Base-by-base conservation (phyloP, 2,329 filamentous ascomycete genomes). In the Monilinia vaccinii-corymbosi region DNA sequence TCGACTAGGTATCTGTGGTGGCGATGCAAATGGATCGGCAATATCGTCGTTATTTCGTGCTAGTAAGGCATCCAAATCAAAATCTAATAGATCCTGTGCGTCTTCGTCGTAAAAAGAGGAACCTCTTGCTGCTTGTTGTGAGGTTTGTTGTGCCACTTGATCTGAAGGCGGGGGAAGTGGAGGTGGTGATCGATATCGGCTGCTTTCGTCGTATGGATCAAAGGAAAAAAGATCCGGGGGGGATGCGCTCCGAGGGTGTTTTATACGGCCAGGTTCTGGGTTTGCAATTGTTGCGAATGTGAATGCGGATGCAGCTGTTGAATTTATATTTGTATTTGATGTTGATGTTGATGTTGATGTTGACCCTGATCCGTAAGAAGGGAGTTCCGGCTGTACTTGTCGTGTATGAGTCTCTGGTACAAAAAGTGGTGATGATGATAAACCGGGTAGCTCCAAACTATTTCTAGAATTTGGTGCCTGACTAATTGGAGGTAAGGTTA, bases 401-500 rank as follows among this genome's bases (percentile, higher is more conserved):
- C 21, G 47, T 23, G 21, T 18, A 14, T 28, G 56, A n/a, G 47
- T 21, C n/a, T 47, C 56, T 28, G 47, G 49, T n/a, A 53, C 31
- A 21, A 59, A 59, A 13, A 59, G 47, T 28, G 56, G 50, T 25
- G 56, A 32, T 10, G 48, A 53, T 21, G 38, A 52, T 34, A 53
- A 21, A 18, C 28, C 31, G 6, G 56, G 56, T n/a, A 42, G 48
- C 23, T 45, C 56, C 14, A 47, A 46, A 23, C 38, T 34, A 32
- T 32, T 32, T 10, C 36, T 34, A 7, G 16, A 31, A 45, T 32
- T 52, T 32, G 36, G 34, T 32, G 47, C 2, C 8, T 14, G n/a
- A 47, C 32, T 53, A 9, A 59, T 53, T n/a, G 56, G 56, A 32
- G 56, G 56, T 53, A 59, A 28, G 21, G 31, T 53, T 14, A 53